These are phyloP conservation scores for Phlebiopsis flavidoalba DNA, from an alignment of 768 basidiomycete genomes.

Conservation along the genomic window DNA sequence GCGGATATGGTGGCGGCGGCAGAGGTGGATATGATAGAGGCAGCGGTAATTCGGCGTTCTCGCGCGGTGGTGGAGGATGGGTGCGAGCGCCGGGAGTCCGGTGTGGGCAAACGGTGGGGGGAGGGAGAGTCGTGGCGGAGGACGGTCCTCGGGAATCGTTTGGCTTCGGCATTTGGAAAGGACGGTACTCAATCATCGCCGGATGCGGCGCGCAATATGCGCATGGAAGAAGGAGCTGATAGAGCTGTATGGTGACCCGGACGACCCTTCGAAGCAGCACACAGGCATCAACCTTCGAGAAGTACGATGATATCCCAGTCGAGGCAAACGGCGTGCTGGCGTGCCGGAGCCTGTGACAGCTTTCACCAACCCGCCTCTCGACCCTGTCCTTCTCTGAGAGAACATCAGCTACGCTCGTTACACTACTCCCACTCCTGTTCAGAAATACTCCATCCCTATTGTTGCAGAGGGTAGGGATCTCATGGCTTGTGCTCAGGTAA, in stretches of 20 bases:
- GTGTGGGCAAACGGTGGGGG: conserved; percentile 22
- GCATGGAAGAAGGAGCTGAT: conserved; percentile 96
- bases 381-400: conserved; percentile 89
- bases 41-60: conserved; percentile 27
- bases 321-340: conserved; percentile 94
- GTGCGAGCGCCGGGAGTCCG: conserved; percentile 22
- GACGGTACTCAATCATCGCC: conserved; percentile 84
- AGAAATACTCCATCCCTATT: conserved; percentile 99
- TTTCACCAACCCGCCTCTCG: conserved; percentile 87
- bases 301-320: conserved; percentile 99
- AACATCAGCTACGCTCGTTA: conserved; percentile 94
- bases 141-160: conserved; percentile 45
- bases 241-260: conserved; percentile 88
- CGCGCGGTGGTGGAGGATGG: conserved; percentile 34
- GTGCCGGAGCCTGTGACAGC: conserved; percentile 92
- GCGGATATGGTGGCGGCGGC: conserved; percentile 35
- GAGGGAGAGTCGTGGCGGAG: conserved; percentile 22
- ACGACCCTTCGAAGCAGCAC: conserved; percentile 83
- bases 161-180: conserved; percentile 78
- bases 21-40: conserved; percentile 42
- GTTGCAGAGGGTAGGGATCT: conserved; percentile 85
- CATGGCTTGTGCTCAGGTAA: conserved; percentile 92
- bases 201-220: conserved; percentile 78
- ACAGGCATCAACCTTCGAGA: conserved; percentile 99
- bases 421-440: conserved; percentile 94